These are phyloP conservation scores for Phytopythium montanum DNA, from an alignment of 352 stramenopile genomes.

Conservation along the genomic window DNA sequence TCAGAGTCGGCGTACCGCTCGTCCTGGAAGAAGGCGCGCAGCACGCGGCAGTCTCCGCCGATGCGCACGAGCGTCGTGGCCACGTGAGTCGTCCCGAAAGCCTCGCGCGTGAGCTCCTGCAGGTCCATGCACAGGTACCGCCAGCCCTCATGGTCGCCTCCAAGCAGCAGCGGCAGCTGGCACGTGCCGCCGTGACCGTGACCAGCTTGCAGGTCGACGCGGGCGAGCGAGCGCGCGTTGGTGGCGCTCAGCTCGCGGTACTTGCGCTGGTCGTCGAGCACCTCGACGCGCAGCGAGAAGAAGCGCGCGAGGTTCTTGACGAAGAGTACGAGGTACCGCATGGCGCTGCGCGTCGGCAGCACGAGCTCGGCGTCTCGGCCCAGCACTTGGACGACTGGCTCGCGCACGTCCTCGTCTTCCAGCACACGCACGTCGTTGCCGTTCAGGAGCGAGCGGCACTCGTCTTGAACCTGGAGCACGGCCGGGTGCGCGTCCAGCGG, in stretches of 20 bases:
- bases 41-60: conserved; percentile 58
- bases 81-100: conserved; percentile 70
- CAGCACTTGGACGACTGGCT: conserved; percentile 71
- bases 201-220: conserved; percentile 30
- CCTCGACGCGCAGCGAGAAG: conserved; percentile 61
- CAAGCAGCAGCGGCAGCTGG: conserved; percentile 63
- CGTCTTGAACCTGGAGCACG: conserved; percentile 48
- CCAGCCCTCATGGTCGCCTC: conserved; percentile 34
- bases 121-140: conserved; percentile 78
- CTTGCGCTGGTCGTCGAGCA: conserved; percentile 64
- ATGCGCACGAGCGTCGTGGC: conserved; percentile 67
- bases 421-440: conserved; percentile 66
- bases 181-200: conserved; percentile 17
- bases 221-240: conserved; percentile 67
- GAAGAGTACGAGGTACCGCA: conserved; percentile 81
- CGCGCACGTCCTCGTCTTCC: conserved; percentile 71
- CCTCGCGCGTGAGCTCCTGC: conserved; percentile 56
- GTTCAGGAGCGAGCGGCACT: conserved; percentile 58
- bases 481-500: conserved; percentile 46
- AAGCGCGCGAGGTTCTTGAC: conserved; percentile 79
- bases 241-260: conserved; percentile 62
- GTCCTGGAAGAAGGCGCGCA: conserved; percentile 80
- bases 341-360: conserved; percentile 63
- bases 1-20: conserved; percentile 67
- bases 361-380: conserved; percentile 67